A percentile compares a stretch with the other conserved stretches of the same genome.
phyloP scores from a whole-genome alignment of 164 flowering plant genomes.

The Stephania japonica region DNA sequence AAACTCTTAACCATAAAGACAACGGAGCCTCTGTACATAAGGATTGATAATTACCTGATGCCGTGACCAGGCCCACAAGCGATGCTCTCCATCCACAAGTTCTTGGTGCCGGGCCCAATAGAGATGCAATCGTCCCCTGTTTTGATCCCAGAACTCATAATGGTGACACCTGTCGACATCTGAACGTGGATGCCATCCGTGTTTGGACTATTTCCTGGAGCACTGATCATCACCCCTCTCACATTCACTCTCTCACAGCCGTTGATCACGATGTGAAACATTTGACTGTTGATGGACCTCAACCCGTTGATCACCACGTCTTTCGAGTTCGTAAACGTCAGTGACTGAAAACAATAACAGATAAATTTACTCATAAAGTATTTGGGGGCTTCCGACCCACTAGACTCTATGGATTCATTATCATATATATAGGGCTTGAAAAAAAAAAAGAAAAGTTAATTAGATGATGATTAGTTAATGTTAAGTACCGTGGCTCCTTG shows the following conservation, averaged over 20 bases:
- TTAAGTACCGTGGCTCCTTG: background rate
- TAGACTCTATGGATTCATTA: too few species aligned
- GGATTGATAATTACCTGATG: background rate
- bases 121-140: background rate
- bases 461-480: background rate
- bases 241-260: background rate
- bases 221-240: background rate
- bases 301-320: background rate
- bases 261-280: background rate
- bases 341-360: background rate
- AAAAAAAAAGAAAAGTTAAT: too few species aligned
- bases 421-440: too few species aligned
- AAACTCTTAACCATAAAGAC: too few species aligned
- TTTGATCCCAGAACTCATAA: background rate
- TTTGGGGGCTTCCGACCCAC: too few species aligned
- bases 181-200: background rate
- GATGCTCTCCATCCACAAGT: background rate
- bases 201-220: background rate
- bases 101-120: background rate
- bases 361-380: too few species aligned
- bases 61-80: background rate
- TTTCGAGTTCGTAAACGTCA: background rate
- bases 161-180: background rate
- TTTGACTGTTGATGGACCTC: background rate
- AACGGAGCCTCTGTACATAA: too few species aligned